A percentile compares a stretch with the other conserved stretches of the same genome.
Conservation (phyloP, 306 rosid genomes). For the Echinosophora koreensis region DNA sequence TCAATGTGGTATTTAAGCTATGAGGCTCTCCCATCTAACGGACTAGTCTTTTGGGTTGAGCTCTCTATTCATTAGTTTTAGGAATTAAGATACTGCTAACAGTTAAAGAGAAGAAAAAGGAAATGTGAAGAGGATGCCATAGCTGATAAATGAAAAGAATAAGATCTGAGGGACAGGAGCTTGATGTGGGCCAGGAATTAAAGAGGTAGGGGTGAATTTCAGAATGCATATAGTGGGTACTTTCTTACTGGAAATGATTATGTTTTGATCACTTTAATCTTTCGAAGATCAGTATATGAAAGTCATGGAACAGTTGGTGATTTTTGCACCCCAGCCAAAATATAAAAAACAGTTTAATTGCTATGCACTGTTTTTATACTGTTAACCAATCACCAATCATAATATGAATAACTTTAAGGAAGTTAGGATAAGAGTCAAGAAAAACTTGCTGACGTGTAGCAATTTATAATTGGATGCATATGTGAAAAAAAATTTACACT, state of each 20-base stretch:
- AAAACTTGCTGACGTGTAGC: too few species aligned
- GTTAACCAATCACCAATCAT: too few species aligned
- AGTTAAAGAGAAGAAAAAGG: not conserved
- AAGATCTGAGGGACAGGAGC: conserved; percentile 31
- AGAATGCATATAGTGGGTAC: conserved; percentile 51
- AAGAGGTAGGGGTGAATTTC: conserved; percentile 55
- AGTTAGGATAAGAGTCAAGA: too few species aligned
- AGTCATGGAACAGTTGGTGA: conserved; percentile 50
- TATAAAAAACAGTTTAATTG: not conserved
- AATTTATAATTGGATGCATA: too few species aligned
- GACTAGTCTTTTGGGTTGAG: too few species aligned
- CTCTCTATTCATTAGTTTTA: too few species aligned
- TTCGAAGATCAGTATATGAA: conserved; percentile 47
- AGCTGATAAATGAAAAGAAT: conserved; percentile 27
- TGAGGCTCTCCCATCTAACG: too few species aligned
- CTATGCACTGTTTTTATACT: too few species aligned
- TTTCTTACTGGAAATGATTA: conserved; percentile 61
- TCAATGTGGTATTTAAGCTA: too few species aligned
- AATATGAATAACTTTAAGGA: too few species aligned
- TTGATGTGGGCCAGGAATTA: conserved; percentile 54
- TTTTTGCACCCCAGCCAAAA: conserved; percentile 42
- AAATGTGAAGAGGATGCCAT: not conserved
- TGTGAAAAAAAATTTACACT: too few species aligned
- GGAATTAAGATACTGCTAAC: not conserved
- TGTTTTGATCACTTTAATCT: conserved; percentile 56